phyloP scores from a whole-genome alignment of 164 flowering plant species.

The Saururus chinensis region DNA sequence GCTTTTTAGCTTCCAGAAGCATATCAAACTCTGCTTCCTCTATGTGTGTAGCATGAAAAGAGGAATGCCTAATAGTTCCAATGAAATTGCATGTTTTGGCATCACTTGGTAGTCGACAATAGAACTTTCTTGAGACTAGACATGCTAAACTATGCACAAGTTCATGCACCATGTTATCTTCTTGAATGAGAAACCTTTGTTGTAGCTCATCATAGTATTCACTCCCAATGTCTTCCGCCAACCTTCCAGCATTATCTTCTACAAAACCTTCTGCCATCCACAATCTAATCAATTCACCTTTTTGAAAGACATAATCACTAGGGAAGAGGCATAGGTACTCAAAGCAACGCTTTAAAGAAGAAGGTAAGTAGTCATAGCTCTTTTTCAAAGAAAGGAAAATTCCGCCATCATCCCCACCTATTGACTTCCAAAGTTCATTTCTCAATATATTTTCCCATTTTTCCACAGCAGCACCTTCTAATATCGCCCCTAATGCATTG shows the following conservation, averaged over 20 bases:
- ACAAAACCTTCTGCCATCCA: slow-evolving; percentile 12
- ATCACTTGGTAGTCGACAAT: neutral
- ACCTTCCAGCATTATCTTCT: neutral
- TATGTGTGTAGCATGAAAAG: neutral
- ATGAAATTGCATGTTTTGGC: neutral
- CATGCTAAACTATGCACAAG: neutral
- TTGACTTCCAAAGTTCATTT: slow-evolving; percentile 6
- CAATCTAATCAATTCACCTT: slow-evolving; percentile 2
- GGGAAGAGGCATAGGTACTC: slow-evolving; percentile 12
- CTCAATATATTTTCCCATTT: slow-evolving; percentile 7
- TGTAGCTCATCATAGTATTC: neutral
- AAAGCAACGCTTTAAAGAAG: slow-evolving; percentile 9
- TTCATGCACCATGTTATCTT: neutral
- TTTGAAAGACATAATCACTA: slow-evolving; percentile 1
- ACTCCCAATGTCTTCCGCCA: neutral
- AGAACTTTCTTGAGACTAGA: neutral
- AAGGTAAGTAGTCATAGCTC: slow-evolving; percentile 9
- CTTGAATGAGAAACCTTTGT: neutral
- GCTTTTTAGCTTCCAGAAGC: neutral
- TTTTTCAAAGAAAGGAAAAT: slow-evolving; percentile 7
- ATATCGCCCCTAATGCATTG: slow-evolving; percentile 7
- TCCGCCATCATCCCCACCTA: neutral
- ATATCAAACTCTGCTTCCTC: neutral
- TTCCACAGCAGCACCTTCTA: neutral
- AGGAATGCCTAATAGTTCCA: neutral